A percentile compares a stretch with the other conserved stretches of the same genome.
Evolutionary conservation across 2,329 filamentous ascomycete species (phyloP).

Genomic region (Claviceps lovelessii): DNA sequence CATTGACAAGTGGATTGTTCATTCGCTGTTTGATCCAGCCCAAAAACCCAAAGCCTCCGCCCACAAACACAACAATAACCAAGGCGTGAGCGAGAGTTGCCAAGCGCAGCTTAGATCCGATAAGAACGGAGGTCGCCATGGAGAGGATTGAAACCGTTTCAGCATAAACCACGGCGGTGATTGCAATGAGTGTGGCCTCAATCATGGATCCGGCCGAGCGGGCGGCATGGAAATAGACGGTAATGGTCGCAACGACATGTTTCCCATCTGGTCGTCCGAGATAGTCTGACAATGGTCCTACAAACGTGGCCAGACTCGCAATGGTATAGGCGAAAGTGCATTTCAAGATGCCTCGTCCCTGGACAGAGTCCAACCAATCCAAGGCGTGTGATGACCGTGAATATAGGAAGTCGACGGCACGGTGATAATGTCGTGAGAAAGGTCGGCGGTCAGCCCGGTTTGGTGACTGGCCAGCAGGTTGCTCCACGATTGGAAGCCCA

Average conservation of each 20-base stretch:
- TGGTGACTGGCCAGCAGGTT: neutral
- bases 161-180: constrained; percentile 57
- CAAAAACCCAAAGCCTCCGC: constrained; percentile 66
- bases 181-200: constrained; percentile 60
- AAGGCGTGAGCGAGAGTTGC: constrained; percentile 60
- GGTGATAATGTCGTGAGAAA: neutral
- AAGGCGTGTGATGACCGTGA: neutral
- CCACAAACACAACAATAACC: constrained; percentile 65
- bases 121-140: constrained; percentile 68
- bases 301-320: constrained; percentile 69
- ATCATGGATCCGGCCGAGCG: constrained; percentile 73
- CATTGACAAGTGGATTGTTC: constrained; percentile 61
- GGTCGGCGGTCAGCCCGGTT: neutral
- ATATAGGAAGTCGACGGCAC: neutral
- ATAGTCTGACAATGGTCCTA: constrained; percentile 51
- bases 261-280: constrained; percentile 78
- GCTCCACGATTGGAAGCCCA: neutral
- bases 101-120: constrained; percentile 48
- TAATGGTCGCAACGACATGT: constrained; percentile 78
- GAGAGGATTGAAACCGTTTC: constrained; percentile 57
- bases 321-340: constrained; percentile 75
- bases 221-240: constrained; percentile 81
- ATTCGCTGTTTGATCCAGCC: constrained; percentile 68
- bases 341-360: constrained; percentile 64
- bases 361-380: constrained; percentile 49